phyloP scores from a whole-genome alignment of 495 filamentous ascomycete species.

The Apodospora peruviana region DNA sequence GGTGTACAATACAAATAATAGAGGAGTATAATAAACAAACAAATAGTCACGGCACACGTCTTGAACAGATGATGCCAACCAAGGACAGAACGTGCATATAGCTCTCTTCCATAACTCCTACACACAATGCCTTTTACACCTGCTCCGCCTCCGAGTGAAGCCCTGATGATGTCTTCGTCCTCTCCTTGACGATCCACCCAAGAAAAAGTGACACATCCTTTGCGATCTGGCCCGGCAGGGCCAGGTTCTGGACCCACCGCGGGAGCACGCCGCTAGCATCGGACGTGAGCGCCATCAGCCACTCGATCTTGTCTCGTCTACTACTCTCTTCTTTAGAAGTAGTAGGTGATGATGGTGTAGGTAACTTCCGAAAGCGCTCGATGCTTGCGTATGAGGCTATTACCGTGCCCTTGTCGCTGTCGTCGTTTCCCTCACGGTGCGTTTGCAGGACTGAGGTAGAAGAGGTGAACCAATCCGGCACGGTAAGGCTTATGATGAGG shows the following conservation, averaged over 20 bases:
- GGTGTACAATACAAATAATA: too few relatives aligned
- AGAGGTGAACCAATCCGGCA: conserved; percentile 30
- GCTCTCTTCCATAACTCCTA: too few relatives aligned
- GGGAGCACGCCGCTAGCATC: conserved; percentile 64
- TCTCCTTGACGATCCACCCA: conserved; percentile 48
- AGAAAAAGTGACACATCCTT: conserved; percentile 70
- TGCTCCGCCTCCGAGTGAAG: too few relatives aligned
- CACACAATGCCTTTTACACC: too few relatives aligned
- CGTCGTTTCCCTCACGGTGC: background rate
- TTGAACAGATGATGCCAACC: too few relatives aligned
- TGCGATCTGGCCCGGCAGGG: conserved; percentile 58
- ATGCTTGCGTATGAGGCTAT: conserved; percentile 55
- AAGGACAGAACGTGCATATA: too few relatives aligned
- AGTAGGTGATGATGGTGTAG: background rate
- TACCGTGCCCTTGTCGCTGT: conserved; percentile 39
- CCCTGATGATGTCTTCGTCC: conserved; percentile 7
- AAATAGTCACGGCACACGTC: too few relatives aligned
- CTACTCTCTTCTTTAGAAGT: background rate
- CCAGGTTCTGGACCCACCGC: conserved; percentile 60
- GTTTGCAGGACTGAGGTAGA: conserved; percentile 3
- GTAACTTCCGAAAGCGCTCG: conserved; percentile 47
- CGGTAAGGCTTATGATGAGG: conserved; percentile 50
- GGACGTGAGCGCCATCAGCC: conserved; percentile 68
- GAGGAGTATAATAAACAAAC: too few relatives aligned
- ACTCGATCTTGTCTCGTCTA: conserved; percentile 41